Evolutionary conservation across 164 flowering plant genomes (phyloP), one percentile per base, ranked within the genome.

Genomic region (Annona cherimola): DNA sequence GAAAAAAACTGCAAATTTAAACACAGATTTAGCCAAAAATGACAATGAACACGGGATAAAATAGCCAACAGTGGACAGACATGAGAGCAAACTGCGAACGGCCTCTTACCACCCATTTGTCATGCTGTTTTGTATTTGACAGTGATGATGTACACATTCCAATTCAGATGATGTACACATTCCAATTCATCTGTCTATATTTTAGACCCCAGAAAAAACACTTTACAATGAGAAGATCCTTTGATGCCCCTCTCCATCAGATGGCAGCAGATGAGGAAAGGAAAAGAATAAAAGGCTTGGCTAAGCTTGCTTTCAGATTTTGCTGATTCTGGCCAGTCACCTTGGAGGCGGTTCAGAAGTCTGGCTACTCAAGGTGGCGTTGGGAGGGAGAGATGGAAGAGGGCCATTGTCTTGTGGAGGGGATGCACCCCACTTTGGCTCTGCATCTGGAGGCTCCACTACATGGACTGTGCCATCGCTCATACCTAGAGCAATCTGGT

Each of bases 401-500:
- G 44, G 54, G 64, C 89, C 91, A 64, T 88, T 87, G 40, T 87
- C 89, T 59, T 84, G 87, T 59, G 91, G 79, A 7, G 83, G 76
- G 4, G 77, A 50, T n/a, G 77, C 77, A 20, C 91, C 91, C 94
- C 94, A 90, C 69, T 83, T 88, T 0, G 77, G 69, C 55, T 88
- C 89, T 6, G 67, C 78, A 63, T 88, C 94, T 0, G 80, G 75
- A 1, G 92, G 92, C 79, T 90, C 92, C 19, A 88, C 71, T 44
- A 90, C 90, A 41, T 86, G 77, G 4, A 90, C 94, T 5, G 80
- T 61, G 26, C 94, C 90, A 63, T 90, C 94, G n/a, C 81, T 88
- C 86, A 90, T 81, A 35, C 94, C 92, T 26, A 90, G 82, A 0
- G 92, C 92, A 54, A 90, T 77, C 78, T 90, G 94, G 68, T 86